phyloP scores from a whole-genome alignment of 768 basidiomycete genomes.

The Phylloporus arenicola region DNA sequence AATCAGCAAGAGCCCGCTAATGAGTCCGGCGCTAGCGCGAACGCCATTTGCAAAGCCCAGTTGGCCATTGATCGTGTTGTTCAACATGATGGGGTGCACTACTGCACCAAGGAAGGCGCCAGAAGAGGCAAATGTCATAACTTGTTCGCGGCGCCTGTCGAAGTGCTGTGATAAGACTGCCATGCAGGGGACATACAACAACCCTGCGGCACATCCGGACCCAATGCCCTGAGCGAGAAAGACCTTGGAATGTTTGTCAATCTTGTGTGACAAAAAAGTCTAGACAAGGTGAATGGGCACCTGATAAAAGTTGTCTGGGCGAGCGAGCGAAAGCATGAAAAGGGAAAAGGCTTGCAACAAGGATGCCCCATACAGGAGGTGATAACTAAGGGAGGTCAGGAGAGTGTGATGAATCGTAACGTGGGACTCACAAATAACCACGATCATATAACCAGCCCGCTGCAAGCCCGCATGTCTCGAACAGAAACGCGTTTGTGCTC shows the following conservation, averaged over 20 bases:
- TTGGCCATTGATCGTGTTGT: conserved; percentile 38
- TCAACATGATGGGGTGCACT: conserved; percentile 60
- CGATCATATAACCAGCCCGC: conserved; percentile 47
- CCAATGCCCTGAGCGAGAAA: conserved; percentile 50
- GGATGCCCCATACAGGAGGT: conserved; percentile 26
- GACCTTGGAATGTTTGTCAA: conserved; percentile 30
- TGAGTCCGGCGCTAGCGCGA: conserved; percentile 37
- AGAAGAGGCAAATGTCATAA: conserved; percentile 51
- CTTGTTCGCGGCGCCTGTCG: conserved; percentile 40
- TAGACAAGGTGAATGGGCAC: conserved; percentile 14
- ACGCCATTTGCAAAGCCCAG: conserved; percentile 44
- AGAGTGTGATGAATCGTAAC: no score
- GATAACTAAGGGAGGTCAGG: conserved; percentile 8
- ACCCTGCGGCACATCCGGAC: conserved; percentile 44
- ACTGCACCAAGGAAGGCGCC: conserved; percentile 57
- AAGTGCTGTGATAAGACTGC: conserved; percentile 53
- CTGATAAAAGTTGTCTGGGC: conserved; percentile 40
- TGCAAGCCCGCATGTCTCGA: conserved; percentile 40
- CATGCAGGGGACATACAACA: conserved; percentile 44
- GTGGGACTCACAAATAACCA: conserved; percentile 43
- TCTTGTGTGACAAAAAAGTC: no score
- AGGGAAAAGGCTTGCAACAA: conserved; percentile 29
- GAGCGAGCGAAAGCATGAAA: conserved; percentile 44
- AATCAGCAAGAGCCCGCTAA: conserved; percentile 34
- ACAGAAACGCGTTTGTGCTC: conserved; percentile 43